Base-by-base conservation (phyloP, 352 stramenopile genomes). In the Phytophthora brassicae region DNA sequence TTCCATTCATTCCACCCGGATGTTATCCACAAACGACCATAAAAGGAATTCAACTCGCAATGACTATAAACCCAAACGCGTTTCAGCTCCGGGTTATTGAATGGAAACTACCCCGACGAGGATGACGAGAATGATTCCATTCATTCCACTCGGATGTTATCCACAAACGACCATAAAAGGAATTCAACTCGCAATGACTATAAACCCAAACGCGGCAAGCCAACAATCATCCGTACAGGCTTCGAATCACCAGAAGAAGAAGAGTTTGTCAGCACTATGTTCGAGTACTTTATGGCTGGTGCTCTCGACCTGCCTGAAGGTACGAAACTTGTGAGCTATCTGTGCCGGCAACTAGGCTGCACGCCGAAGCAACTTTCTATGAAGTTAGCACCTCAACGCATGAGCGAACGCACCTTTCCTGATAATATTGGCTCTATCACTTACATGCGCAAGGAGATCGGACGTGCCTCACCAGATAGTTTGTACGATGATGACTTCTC, bases 151-250 rank as follows among this genome's bases (percentile, higher is more conserved):
- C 43, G 41, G 20, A 65, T 58, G 16, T 36, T 35, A 8, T 43
- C 28, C 19, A 35, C 46, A 20, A 31, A 45, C 39, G 35, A 54
- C 9, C 35, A 58, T 24, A 73, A 70, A 26, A 75, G n/a, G n/a
- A 70, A 64, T 26, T 17, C 45, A 24, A 19, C 2, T 23, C 45
- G 35, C 8, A 47, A 54, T 36, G 28, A 24, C 6, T 35, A 49
- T 6, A 68, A 55, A 45, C 23, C 57, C 23, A 77, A 75, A 47
- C 73, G 72, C 16, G 62, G 74, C 9, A 79, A 75, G 22, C 79
- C 81, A 24, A 84, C 72, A 26, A 90, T 90, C 66, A 88, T 90
- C 50, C 81, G 81, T 51, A 90, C 81, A 64, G 81, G 81, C 31
- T 90, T 90, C 48, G 78, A 89, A 35, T 82, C 75, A 1, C 62